Percentiles rank a stretch among this genome's conserved stretches.
These are phyloP conservation scores for Camillea tinctor DNA, from an alignment of 2,329 filamentous ascomycete species.

Conservation along the genomic window DNA sequence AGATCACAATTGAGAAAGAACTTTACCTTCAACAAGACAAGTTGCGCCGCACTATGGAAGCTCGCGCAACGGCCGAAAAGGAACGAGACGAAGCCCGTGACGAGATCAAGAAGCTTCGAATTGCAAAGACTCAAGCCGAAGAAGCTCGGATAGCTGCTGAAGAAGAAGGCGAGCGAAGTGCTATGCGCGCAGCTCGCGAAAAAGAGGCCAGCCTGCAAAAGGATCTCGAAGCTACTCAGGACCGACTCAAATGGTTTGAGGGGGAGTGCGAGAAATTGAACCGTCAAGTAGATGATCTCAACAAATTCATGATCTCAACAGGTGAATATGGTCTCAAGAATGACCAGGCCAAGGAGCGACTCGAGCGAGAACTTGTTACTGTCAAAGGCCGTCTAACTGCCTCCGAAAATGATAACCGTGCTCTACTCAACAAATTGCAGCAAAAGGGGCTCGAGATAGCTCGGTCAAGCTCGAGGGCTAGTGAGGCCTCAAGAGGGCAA, in stretches of 20 bases:
- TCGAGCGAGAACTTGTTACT: slow-evolving; percentile 87
- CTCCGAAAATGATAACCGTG: slow-evolving; percentile 94
- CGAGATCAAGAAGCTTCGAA: slow-evolving; percentile 78
- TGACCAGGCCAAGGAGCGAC: slow-evolving; percentile 89
- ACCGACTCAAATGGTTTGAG: slow-evolving; percentile 76
- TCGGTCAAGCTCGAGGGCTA: slow-evolving; percentile 80
- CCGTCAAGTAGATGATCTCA: slow-evolving; percentile 79
- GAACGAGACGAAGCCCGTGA: slow-evolving; percentile 86
- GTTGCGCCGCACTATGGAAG: slow-evolving; percentile 80
- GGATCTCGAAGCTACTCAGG: slow-evolving; percentile 77
- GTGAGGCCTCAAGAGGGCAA: slow-evolving; percentile 77
- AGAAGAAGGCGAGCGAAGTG: slow-evolving; percentile 72
- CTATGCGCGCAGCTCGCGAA: slow-evolving; percentile 76
- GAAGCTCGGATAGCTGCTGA: slow-evolving; percentile 83
- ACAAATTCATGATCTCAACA: slow-evolving; percentile 82
- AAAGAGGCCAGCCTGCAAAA: slow-evolving; percentile 73
- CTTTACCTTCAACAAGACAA: slow-evolving; percentile 94
- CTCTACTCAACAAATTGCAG: slow-evolving; percentile 93
- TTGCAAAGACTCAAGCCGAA: slow-evolving; percentile 81
- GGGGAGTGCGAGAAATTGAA: slow-evolving; percentile 74
- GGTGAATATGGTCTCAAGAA: slow-evolving; percentile 86
- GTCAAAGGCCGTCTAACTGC: slow-evolving; percentile 85
- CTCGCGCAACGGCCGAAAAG: slow-evolving; percentile 74
- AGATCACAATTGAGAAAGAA: slow-evolving; percentile 97
- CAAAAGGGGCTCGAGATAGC: slow-evolving; percentile 97